These are phyloP conservation scores for Erucastrum elatum DNA, from an alignment of 345 rosid genomes.

Conservation along the genomic window DNA sequence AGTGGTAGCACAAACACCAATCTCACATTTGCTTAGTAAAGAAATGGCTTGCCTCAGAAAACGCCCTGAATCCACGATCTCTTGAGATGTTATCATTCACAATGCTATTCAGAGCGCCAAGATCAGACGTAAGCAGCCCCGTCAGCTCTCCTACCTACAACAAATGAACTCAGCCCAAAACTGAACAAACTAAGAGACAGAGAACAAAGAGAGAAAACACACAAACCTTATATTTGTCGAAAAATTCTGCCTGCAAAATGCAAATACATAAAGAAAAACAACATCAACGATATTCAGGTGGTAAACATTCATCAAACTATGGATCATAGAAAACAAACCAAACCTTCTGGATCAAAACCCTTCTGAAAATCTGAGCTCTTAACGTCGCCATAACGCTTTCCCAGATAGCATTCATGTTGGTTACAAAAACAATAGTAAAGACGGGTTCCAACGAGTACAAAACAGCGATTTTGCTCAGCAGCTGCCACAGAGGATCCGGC, in stretches of 20 bases:
- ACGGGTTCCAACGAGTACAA: constrained; percentile 80
- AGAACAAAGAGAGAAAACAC: neutral
- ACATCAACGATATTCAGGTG: constrained; percentile 1
- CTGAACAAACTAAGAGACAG: neutral
- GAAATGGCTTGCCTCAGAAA: constrained; percentile 96
- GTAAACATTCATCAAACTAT: neutral
- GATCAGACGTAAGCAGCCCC: constrained; percentile 83
- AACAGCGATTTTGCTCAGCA: constrained; percentile 68
- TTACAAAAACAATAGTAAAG: constrained; percentile 74
- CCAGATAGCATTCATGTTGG: constrained; percentile 75
- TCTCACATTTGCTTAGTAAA: constrained; percentile 60
- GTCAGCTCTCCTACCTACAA: constrained; percentile 85
- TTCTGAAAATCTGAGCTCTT: constrained; percentile 77
- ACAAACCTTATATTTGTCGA: constrained; percentile 82
- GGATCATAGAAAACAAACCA: neutral
- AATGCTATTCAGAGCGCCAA: constrained; percentile 75
- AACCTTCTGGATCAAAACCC: constrained; percentile 86
- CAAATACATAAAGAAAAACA: constrained; percentile 2
- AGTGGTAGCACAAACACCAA: constrained; percentile 28
- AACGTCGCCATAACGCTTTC: constrained; percentile 81
- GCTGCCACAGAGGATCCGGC: constrained; percentile 74
- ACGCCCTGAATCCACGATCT: constrained; percentile 97
- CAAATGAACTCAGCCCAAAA: neutral
- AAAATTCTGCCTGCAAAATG: constrained; percentile 85
- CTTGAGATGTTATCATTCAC: constrained; percentile 90